Evolutionary conservation across 2,329 filamentous ascomycete genomes (phyloP).

Genomic region (Pestalotiopsis sp.): DNA sequence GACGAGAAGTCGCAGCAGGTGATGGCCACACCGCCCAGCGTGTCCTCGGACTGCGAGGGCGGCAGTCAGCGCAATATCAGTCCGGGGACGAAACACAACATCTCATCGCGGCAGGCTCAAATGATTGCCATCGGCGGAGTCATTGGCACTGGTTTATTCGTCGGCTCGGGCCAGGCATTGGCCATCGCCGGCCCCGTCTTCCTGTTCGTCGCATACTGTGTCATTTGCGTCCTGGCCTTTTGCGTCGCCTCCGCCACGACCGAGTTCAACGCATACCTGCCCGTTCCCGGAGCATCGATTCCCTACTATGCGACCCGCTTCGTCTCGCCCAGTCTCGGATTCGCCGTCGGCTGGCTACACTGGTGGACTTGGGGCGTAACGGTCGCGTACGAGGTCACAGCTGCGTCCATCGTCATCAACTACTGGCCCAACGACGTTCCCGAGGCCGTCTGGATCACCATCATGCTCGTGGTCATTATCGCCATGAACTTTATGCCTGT

Average conservation of each 20-base stretch:
- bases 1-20: slow-evolving; percentile 1
- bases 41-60: not conserved
- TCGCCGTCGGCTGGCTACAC: slow-evolving; percentile 43
- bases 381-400: slow-evolving; percentile 46
- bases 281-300: slow-evolving; percentile 15
- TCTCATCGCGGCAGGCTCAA: slow-evolving; percentile 18
- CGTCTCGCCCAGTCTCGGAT: slow-evolving; percentile 27
- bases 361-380: slow-evolving; percentile 48
- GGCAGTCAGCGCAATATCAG: not conserved
- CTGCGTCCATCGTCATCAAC: slow-evolving; percentile 44
- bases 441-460: slow-evolving; percentile 44
- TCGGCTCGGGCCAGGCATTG: slow-evolving; percentile 34
- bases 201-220: slow-evolving; percentile 46
- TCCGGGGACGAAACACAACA: slow-evolving; percentile 6
- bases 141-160: slow-evolving; percentile 44
- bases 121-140: slow-evolving; percentile 16
- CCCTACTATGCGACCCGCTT: slow-evolving; percentile 25
- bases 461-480: slow-evolving; percentile 41
- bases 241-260: slow-evolving; percentile 48
- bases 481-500: slow-evolving; percentile 44
- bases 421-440: slow-evolving; percentile 32
- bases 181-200: slow-evolving; percentile 32
- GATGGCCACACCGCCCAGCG: not conserved
- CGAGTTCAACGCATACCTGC: slow-evolving; percentile 29
- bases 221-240: slow-evolving; percentile 55